phyloP scores from a whole-genome alignment of 148 eudicot species.

The Chenopodium formosanum region DNA sequence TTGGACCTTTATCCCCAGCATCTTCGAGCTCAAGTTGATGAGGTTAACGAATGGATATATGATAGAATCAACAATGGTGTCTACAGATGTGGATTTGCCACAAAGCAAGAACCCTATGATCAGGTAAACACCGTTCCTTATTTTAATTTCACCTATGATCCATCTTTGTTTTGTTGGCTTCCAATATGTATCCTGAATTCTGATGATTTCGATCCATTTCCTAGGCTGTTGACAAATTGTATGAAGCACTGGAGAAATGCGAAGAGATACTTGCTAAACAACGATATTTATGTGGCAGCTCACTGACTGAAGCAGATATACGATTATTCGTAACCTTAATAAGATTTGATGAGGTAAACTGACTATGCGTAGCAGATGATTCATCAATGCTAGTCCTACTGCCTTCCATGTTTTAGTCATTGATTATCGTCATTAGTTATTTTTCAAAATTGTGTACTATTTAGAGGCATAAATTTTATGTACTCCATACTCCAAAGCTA shows the following conservation, averaged over 20 bases:
- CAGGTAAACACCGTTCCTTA: constrained; percentile 39
- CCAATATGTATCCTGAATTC: not conserved
- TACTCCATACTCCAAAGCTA: too few relatives aligned
- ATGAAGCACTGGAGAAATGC: constrained; percentile 76
- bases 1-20: constrained; percentile 78
- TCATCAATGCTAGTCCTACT: not conserved
- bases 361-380: not conserved
- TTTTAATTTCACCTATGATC: not conserved
- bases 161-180: not conserved
- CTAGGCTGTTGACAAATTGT: constrained; percentile 71
- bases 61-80: constrained; percentile 84
- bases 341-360: constrained; percentile 87
- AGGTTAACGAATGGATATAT: constrained; percentile 65
- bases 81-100: constrained; percentile 89
- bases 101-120: constrained; percentile 80
- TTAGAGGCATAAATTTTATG: too few relatives aligned
- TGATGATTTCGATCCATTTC: not conserved
- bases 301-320: constrained; percentile 81
- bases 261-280: constrained; percentile 76
- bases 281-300: constrained; percentile 69
- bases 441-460: too few relatives aligned
- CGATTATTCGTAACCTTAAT: constrained; percentile 84
- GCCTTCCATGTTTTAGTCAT: not conserved
- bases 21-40: constrained; percentile 65
- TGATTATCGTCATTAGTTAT: not conserved